Evolutionary conservation across 106 monocot species (phyloP), one percentile per base, ranked within the genome.

Genomic region (Posidonia australis): DNA sequence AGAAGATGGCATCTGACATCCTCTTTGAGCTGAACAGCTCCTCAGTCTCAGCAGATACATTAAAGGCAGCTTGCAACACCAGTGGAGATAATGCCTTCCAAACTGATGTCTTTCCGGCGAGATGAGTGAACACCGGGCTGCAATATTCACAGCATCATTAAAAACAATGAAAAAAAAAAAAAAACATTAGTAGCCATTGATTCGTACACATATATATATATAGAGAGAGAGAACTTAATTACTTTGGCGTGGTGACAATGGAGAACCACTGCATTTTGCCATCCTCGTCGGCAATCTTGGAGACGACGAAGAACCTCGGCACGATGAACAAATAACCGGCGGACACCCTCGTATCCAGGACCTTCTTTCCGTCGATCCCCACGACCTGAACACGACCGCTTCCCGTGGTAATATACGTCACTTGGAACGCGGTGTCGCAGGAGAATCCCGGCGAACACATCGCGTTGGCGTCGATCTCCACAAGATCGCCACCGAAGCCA

Each of bases 201-300:
- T n/a, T n/a, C n/a, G n/a, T n/a, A n/a, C n/a, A n/a, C n/a, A n/a
- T n/a, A n/a, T n/a, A n/a, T n/a, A n/a, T n/a, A n/a, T n/a, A n/a
- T n/a, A n/a, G n/a, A n/a, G n/a, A n/a, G n/a, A n/a, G n/a, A n/a
- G n/a, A n/a, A n/a, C n/a, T n/a, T n/a, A n/a, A n/a, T 75, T 73
- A 84, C 86, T 86, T 79, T 28, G 86, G 92, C 4, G 86, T 87
- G 70, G 84, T 80, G 73, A 92, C 79, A 55, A 92, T 84, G 65
- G 91, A 92, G 78, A 92, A 92, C 92, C 92, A 92, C 58, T 77
- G 64, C 83, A 91, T n/a, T n/a, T n/a, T 69, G 57, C 91, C 91
- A 23, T 78, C 71, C 11, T 22, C 68, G 44, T 81, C 91, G 0
- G 91, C 91, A 36, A 91, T 91, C 81, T 91, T 91, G 4, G 91